Percentiles rank a stretch among this genome's conserved stretches.
Conservation (phyloP, 2,329 filamentous ascomycete species). For the Aspergillus sp. region DNA sequence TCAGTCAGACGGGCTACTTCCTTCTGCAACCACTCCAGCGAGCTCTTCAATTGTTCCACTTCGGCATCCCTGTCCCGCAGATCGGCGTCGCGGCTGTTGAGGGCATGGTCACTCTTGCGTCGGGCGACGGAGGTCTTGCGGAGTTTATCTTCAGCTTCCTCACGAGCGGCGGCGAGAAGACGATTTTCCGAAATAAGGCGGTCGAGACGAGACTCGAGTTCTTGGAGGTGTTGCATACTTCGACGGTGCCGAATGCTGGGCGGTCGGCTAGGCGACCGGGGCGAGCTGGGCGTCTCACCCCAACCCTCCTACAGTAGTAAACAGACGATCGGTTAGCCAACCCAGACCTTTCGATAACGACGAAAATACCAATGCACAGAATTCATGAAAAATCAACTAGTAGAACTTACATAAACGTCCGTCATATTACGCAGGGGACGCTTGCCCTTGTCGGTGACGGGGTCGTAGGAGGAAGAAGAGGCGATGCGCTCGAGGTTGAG, state of each 20-base stretch:
- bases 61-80: slow-evolving; percentile 82
- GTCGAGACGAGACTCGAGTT: slow-evolving; percentile 83
- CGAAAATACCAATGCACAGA: neutral
- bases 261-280: slow-evolving; percentile 87
- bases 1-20: slow-evolving; percentile 80
- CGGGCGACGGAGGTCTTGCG: slow-evolving; percentile 57
- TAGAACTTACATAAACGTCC: slow-evolving; percentile 82
- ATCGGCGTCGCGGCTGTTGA: slow-evolving; percentile 66
- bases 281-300: slow-evolving; percentile 81
- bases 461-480: slow-evolving; percentile 64
- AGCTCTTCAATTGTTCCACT: slow-evolving; percentile 77
- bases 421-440: slow-evolving; percentile 82
- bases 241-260: slow-evolving; percentile 95
- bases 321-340: slow-evolving; percentile 15
- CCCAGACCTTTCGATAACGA: neutral
- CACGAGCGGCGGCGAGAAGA: slow-evolving; percentile 70
- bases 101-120: slow-evolving; percentile 56
- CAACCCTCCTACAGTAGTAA: slow-evolving; percentile 73
- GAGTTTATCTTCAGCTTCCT: slow-evolving; percentile 66
- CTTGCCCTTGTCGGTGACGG: slow-evolving; percentile 84
- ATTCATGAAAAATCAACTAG: too few relatives aligned
- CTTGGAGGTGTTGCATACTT: slow-evolving; percentile 89
- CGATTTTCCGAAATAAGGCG: slow-evolving; percentile 84
- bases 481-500: slow-evolving; percentile 42
- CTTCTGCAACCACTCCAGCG: slow-evolving; percentile 75